Base-by-base conservation (phyloP, 257 asterid species). In the Salvia rosmarinus region DNA sequence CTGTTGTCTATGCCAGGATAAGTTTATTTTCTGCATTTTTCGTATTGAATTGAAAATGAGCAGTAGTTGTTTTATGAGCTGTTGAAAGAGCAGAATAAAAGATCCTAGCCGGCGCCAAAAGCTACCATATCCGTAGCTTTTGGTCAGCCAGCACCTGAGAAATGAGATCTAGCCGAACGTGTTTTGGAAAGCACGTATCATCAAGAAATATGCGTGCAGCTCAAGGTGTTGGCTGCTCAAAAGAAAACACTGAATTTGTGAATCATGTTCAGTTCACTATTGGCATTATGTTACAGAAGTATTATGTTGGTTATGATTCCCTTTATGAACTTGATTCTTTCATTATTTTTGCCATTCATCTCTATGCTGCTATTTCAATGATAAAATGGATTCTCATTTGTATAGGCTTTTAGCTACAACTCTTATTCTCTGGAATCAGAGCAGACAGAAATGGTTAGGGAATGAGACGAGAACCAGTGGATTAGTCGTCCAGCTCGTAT, bases 361-460 rank as follows among this genome's bases (percentile, higher is more conserved):
- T 37, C 32, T 16, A n/a, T 68, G 49, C 39, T 21, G 46, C 47
- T 50, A 35, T 58, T 50, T 12, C 21, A 20, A 46, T 49, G 56
- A 61, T 62, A 32, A 25, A 50, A n/a, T 58, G 46, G 20, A 28
- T 61, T 60, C 77, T 73, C 57, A 80, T 67, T 66, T 68, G 30
- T 50, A 50, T 67, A 28, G 72, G 57, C 66, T 67, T 56, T 40
- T 77, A 59, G 65, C 20, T 76, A 66, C 68, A 92, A 96, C 95
- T 72, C 84, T 86, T 66, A 78, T 81, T 75, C 85, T 67, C 69
- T 92, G 98, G 98, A 86, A 78, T 75, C 88, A 88, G 75, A 80
- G 43, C 67, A 84, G 98, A 73, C 88, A 77, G 77, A 85, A 86
- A 70, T 92, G 96, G 98, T 54, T 76, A 58, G 86, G 86, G 74